Conservation (phyloP, 164 flowering plant species). For the Warburgia ugandensis region DNA sequence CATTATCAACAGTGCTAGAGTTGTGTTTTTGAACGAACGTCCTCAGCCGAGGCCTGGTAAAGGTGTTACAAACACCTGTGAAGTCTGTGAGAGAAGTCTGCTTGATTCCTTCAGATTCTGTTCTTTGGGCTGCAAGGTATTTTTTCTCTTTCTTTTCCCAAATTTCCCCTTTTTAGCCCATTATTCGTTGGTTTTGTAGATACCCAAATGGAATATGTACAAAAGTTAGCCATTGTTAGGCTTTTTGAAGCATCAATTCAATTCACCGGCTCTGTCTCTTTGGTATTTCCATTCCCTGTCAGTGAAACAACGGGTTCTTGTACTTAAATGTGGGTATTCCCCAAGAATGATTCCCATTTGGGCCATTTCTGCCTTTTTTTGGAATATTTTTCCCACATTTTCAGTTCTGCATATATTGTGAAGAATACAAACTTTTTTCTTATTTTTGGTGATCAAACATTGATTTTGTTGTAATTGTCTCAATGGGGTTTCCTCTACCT, state of each 20-base stretch:
- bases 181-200: not conserved
- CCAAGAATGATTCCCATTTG: too few species aligned
- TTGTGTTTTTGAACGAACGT: slow-evolving; percentile 83
- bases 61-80: slow-evolving; percentile 85
- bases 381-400: too few species aligned
- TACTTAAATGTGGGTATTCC: too few species aligned
- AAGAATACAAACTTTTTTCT: too few species aligned
- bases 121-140: slow-evolving; percentile 96
- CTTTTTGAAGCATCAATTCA: not conserved
- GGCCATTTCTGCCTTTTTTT: too few species aligned
- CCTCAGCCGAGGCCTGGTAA: slow-evolving; percentile 97
- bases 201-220: not conserved
- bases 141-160: not conserved
- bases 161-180: not conserved
- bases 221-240: too few species aligned
- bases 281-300: too few species aligned
- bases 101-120: slow-evolving; percentile 90
- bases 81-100: slow-evolving; percentile 82
- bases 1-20: slow-evolving; percentile 85
- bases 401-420: too few species aligned
- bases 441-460: too few species aligned
- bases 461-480: too few species aligned
- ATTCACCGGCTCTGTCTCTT: not conserved
- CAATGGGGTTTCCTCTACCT: too few species aligned
- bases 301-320: too few species aligned